These are phyloP conservation scores for Citrus mangshanensis DNA, from an alignment of 345 rosid species.

Conservation along the genomic window DNA sequence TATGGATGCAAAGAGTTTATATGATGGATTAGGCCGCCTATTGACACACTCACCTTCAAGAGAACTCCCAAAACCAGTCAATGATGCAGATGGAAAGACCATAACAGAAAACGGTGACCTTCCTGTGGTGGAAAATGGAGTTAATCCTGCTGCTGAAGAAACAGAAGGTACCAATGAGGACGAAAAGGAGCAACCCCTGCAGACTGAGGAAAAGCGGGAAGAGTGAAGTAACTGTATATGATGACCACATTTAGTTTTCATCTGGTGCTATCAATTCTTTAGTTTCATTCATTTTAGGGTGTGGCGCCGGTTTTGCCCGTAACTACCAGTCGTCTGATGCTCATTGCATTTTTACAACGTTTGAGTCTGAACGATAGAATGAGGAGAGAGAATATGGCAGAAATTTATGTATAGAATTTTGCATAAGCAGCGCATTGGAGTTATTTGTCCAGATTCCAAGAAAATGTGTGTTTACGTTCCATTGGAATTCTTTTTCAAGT, in stretches of 20 bases:
- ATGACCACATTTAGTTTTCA: background rate
- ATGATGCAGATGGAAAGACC: conserved; percentile 31
- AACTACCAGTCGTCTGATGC: background rate
- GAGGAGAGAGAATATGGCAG: background rate
- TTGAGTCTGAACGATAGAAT: background rate
- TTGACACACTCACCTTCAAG: conserved; percentile 47
- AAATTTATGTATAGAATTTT: background rate
- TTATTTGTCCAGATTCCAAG: too few species aligned
- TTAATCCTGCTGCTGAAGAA: conserved; percentile 35
- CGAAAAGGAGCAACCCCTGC: conserved; percentile 20
- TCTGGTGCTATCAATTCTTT: conserved; percentile 18
- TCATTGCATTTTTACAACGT: background rate
- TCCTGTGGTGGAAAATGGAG: conserved; percentile 45
- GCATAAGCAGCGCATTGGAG: too few species aligned
- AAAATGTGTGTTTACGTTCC: too few species aligned
- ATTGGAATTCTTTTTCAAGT: too few species aligned
- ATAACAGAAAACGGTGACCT: conserved; percentile 42
- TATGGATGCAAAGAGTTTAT: conserved; percentile 68
- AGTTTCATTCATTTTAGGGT: background rate
- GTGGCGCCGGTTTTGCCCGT: background rate
- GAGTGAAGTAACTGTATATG: conserved; percentile 9
- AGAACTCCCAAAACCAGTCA: conserved; percentile 49
- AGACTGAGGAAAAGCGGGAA: conserved; percentile 27
- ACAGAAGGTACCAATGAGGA: conserved; percentile 20
- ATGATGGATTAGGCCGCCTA: conserved; percentile 60